Evolutionary conservation across 495 filamentous ascomycete species (phyloP), one percentile per base, ranked within the genome.

Genomic region (Neurospora africana): DNA sequence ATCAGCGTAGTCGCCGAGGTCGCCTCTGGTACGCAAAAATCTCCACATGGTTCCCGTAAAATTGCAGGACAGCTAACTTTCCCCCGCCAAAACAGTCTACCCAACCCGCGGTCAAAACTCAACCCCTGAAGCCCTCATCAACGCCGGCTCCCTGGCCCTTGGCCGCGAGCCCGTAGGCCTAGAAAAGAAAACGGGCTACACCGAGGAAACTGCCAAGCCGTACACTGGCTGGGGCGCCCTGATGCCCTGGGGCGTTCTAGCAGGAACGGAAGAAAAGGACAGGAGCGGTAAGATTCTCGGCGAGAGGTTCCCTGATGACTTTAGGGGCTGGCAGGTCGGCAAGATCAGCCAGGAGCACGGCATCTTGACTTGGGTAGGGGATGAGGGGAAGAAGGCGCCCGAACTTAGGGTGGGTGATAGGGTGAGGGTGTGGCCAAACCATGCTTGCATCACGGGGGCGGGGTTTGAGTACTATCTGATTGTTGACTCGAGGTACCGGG

Each of bases 351-450:
- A 92, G 79, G 90, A 91, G 77, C 90, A 91, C 79, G 89, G 89
- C 1, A 85, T 91, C 70, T 72, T 92, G 73, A 81, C 77, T 5
- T 88, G 86, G 82, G 73, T 75, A 7, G 83, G 81, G 0, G 35
- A 69, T 11, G 73, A 75, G 7, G 83, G 81, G 0, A 38, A 69
- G 17, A 74, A 72, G 76, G 82, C 85, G 74, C 75, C 85, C 74
- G 77, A 92, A 83, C 69, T 93, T 79, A 23, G 37, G 2, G 81
- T 89, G 33, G 90, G 90, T 10, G 79, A 88, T 75, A 86, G 88
- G 70, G 84, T 95, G 33, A 84, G 89, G 68, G 82, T 97, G 13
- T 95, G 89, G 86, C 93, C 93, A 0, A 96, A 96, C 76, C 94
- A 97, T 81, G 87, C 91, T 44, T 97, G 94, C 76, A 90, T 95